Conservation (phyloP, 192 early-diverging fungal species). For the Coemansia brasiliensis region DNA sequence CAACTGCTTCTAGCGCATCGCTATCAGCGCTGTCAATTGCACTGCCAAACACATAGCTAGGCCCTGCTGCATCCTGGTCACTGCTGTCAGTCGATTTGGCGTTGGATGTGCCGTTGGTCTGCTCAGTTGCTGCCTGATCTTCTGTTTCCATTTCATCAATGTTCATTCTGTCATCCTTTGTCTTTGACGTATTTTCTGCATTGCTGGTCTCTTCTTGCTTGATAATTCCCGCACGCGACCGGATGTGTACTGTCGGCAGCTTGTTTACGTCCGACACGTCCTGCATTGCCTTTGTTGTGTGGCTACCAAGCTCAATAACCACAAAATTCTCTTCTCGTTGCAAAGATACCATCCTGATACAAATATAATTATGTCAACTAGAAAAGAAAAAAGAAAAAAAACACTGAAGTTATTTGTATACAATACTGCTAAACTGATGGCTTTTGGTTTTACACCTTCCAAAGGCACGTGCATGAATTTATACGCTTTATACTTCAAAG, state of each 20-base stretch:
- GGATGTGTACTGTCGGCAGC: slow-evolving; percentile 62
- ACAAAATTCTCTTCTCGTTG: slow-evolving; percentile 78
- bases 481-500: not conserved
- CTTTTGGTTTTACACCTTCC: slow-evolving; percentile 1
- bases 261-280: slow-evolving; percentile 75
- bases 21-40: slow-evolving; percentile 35
- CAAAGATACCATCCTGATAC: slow-evolving; percentile 23
- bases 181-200: not conserved
- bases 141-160: not conserved
- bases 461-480: slow-evolving; percentile 8
- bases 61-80: slow-evolving; percentile 19
- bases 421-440: not conserved
- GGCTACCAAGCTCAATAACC: slow-evolving; percentile 84
- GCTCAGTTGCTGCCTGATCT: not conserved
- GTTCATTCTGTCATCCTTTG: not conserved
- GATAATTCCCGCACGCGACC: slow-evolving; percentile 27
- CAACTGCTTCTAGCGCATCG: slow-evolving; percentile 29
- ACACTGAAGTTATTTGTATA: not conserved
- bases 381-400: not conserved
- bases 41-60: slow-evolving; percentile 43
- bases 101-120: not conserved
- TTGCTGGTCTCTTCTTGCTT: slow-evolving; percentile 7
- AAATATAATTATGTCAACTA: not conserved
- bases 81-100: not conserved
- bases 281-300: slow-evolving; percentile 72